Evolutionary conservation across 257 asterid species (phyloP), one percentile per base, ranked within the genome.

Genomic region (Fraxinus pennsylvanica): DNA sequence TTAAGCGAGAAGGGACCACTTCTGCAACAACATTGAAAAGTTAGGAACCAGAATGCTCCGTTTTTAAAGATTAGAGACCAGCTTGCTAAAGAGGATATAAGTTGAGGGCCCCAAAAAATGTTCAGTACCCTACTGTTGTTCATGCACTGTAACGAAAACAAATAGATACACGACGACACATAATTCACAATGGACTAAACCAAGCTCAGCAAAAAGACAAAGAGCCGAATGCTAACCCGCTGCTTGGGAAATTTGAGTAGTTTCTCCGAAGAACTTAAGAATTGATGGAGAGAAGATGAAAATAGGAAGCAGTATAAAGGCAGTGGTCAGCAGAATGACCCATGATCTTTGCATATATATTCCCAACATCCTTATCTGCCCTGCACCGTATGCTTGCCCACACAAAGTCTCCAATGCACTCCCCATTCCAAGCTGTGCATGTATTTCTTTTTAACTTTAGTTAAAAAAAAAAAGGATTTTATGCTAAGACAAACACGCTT

Each of bases 331-430:
- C 82, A 93, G 81, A 57, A 92, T 91, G 38, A 92, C 87, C 97
- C 96, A 92, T 33, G 97, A 92, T 81, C 97, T 86, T 68, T 92
- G 97, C 97, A 92, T 91, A 79, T 91, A 92, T 33, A 90, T 32
- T 1, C 97, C 97, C 69, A 92, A 80, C 96, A 92, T 92, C 82
- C 89, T 79, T 25, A 82, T 77, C 73, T 90, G 90, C 75, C 97
- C 97, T 9, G 96, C 97, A 52, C 97, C 97, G 45, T 61, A 92
- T 67, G 96, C 97, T 83, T 92, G 97, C 79, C 97, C 97, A 35
- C 97, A 91, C 66, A 92, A 76, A 0, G 97, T 92, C 80, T 92
- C 97, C 78, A 92, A 36, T 17, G 97, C 97, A 82, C 97, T 92
- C 57, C 96, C 97, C 96, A 92, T 91, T 73, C 97, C 97, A 68